These are phyloP conservation scores for Pichia sp. DNA, from an alignment of 1,139 yeast genomes.

Conservation along the genomic window DNA sequence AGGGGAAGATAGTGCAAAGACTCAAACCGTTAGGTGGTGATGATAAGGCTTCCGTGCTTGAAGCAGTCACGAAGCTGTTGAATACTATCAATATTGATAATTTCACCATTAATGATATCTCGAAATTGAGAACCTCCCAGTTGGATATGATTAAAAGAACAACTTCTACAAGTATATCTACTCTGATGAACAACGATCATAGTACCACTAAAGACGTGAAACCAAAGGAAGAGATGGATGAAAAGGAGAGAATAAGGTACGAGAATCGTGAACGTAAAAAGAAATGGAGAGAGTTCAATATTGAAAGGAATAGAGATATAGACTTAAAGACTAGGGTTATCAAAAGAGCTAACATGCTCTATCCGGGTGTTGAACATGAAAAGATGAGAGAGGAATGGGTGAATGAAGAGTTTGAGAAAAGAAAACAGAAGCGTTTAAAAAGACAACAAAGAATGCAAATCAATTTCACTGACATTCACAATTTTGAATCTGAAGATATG, in stretches of 20 bases:
- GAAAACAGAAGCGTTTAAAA: conserved; percentile 54
- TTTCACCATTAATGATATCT: conserved; percentile 11
- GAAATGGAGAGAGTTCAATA: conserved; percentile 83
- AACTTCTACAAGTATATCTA: conserved; percentile 17
- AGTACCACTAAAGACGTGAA: conserved; percentile 1
- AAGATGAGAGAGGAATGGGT: conserved; percentile 67
- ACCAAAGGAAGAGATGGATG: conserved; percentile 14
- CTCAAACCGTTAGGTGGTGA: neutral
- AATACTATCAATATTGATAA: conserved; percentile 10
- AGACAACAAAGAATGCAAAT: conserved; percentile 29
- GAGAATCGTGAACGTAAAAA: conserved; percentile 85
- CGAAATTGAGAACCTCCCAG: conserved; percentile 13
- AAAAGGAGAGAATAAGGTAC: conserved; percentile 51
- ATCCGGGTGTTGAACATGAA: conserved; percentile 52
- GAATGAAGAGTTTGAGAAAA: conserved; percentile 58
- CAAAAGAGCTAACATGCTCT: conserved; percentile 61
- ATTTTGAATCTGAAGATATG: conserved; percentile 8
- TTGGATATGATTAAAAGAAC: conserved; percentile 13
- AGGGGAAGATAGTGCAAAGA: too few species aligned
- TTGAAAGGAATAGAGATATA: conserved; percentile 77
- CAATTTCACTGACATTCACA: conserved; percentile 11
- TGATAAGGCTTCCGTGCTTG: conserved; percentile 4
- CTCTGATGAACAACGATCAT: conserved; percentile 10
- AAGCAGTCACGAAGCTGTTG: conserved; percentile 8
- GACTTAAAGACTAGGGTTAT: conserved; percentile 74